Base-by-base conservation (phyloP, 2,329 filamentous ascomycete species). In the Incumbomyces lentus region DNA sequence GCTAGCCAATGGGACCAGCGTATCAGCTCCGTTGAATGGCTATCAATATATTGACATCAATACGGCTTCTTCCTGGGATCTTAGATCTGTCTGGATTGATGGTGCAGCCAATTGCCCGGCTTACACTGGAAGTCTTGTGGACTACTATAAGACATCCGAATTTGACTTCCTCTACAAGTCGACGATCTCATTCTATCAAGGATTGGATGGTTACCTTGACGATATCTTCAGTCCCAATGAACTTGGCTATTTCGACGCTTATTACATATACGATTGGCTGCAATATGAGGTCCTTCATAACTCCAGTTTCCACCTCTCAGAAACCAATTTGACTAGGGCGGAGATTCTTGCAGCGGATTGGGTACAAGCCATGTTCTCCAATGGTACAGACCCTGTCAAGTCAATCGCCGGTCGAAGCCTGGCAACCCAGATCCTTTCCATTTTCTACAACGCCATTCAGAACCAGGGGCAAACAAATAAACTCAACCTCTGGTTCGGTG, bases 21-120 rank as follows among this genome's bases (percentile, higher is more conserved):
- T 73, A 7, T 61, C 69, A 22, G 66, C 62, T 39, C 77, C 77
- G 1, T 55, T 80, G 31, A 59, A 64, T 39, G 76, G 76, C 32
- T 79, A 79, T 54, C 76, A 79, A 54, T 79, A 79, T 57, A 65
- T 74, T 6, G 64, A 63, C 26, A 68, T 81, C 17, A 58, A 70
- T 16, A 67, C 69, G 0, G 54, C 67, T 1, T 62, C 67, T 8
- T 53, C 54, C 1, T 55, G 63, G 1, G 76, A 80, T 52, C 69
- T 74, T 2, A 64, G 67, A 31, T 74, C 67, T n/a, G 62, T 76
- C 34, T 70, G 66, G 45, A 47, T 79, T 5, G 63, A 66, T 17
- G 78, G 75, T 2, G 62, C 68, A n/a, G 55, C 61, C 22, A 63
- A 67, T 44, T 76, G 73, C 49, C 60, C 62, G 0, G 54, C 56